Evolutionary conservation across 129 eudicot genomes (phyloP).

Genomic region (Sambucus nigra): DNA sequence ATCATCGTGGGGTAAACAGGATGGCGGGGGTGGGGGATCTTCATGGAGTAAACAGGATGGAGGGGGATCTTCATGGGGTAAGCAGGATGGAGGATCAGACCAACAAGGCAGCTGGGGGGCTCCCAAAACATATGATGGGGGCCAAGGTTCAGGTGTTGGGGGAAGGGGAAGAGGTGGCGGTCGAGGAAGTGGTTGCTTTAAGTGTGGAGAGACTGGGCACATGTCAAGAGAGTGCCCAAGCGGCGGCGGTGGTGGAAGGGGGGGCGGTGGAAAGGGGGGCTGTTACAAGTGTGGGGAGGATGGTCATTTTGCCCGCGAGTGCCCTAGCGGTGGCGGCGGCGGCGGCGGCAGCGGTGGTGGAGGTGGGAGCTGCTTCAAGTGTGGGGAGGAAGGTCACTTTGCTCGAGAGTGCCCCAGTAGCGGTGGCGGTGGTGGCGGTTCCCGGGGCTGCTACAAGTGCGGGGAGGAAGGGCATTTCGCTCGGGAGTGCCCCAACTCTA

Average conservation of each 20-base stretch:
- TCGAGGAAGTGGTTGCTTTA: neutral
- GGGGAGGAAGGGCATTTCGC: neutral
- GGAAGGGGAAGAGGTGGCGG: neutral
- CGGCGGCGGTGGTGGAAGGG: neutral
- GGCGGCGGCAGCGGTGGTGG: neutral
- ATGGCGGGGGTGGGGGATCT: constrained; percentile 29
- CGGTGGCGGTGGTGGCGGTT: neutral
- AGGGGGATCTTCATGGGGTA: constrained; percentile 12
- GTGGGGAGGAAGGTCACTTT: neutral
- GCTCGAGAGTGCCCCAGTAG: neutral
- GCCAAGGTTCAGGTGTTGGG: neutral
- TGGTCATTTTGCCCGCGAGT: neutral
- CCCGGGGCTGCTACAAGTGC: neutral
- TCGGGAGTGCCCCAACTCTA: neutral
- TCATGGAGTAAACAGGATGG: constrained; percentile 31
- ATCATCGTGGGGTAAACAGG: constrained; percentile 33
- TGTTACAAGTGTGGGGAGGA: neutral
- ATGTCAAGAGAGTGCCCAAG: neutral
- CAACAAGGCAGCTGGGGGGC: too few relatives aligned
- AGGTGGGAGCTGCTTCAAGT: neutral
- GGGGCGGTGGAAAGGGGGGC: neutral
- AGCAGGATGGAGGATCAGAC: too few relatives aligned
- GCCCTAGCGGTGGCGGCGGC: neutral
- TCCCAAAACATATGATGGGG: too few relatives aligned
- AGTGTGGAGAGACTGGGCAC: neutral